Base-by-base conservation (phyloP, 208 protist genomes). In the Crithidia bombi region DNA sequence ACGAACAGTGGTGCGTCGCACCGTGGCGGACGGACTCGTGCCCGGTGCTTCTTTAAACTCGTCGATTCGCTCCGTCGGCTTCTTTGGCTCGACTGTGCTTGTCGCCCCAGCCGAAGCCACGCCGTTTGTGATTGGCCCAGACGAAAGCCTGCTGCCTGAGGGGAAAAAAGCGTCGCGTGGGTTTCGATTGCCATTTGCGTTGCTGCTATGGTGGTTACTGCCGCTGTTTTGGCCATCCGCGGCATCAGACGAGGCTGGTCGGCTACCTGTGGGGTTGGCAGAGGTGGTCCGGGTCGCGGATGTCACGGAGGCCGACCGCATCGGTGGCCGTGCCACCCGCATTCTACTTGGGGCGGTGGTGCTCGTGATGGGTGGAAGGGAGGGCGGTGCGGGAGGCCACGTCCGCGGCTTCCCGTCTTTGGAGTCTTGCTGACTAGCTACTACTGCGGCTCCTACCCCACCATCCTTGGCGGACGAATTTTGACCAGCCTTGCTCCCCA, bases 1-100 rank as follows among this genome's bases (percentile, higher is more conserved):
- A 15, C 56, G 64, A n/a, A 77, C 71, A 0, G 71, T 77, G 14
- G 62, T 44, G 3, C 64, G 71, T 12, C 71, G 64, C 44, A 54
- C 46, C 21, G 71, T 77, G 6, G 71, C 71, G 4, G 71, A 65
- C 21, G 71, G 65, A 38, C 71, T 77, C 38, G 26, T 55, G 28
- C 65, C 0, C 4, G 71, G 64, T 0, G 64, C 44, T 25, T 71
- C 71, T 57, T 77, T 66, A 6, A 67, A 59, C n/a, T 46, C 59
- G n/a, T 77, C 64, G 21, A 77, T 51, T 17, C 47, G 64, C 21
- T 77, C 56, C 7, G 36, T 38, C 11, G 64, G 55, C 23, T 52
- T 65, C 36, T 25, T 25, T 2, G 30, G 33, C 26, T 32, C 38
- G 3, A 25, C 38, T 12, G 14, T 33, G 7, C 2, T 32, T 19